Evolutionary conservation across 306 rosid genomes (phyloP), one percentile per base, ranked within the genome.

Genomic region (Vigna radiata): DNA sequence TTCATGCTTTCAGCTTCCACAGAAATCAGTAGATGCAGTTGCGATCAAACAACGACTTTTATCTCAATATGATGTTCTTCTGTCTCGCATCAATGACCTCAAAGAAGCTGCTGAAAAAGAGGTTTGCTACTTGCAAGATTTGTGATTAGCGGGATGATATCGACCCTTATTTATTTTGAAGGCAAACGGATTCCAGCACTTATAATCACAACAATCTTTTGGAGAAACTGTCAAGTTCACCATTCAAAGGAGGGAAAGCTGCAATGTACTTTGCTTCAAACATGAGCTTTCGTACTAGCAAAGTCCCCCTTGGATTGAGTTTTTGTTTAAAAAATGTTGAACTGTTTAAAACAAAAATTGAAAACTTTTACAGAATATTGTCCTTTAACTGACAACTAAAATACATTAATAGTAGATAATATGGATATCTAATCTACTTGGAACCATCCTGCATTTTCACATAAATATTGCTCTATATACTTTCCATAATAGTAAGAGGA

Each of bases 21-120:
- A 86, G 81, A 75, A 91, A 80, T 83, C 90, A 41, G 96, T 83
- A 55, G 97, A 95, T 62, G 81, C 82, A 67, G 82, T 79, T 86
- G 91, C 91, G 3, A 88, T 95, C 83, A 95, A 88, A 83, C 99
- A 95, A 81, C 92, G 82, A 49, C 97, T 95, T 85, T 78, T 95
- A 84, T 88, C 99, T 72, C 99, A 95, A 78, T 92, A 95, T 79
- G 96, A 95, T 79, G 68, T 88, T 83, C 92, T 95, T 61, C 97
- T 89, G 79, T 84, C 93, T 77, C 97, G 97, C 76, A 91, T 95
- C 79, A 90, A 79, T 85, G 91, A 84, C 84, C 91, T 95, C 21
- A 95, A 85, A 83, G 90, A 80, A 79, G 96, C 96, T 81, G 90
- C 97, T 70, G 96, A 95, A 65, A 95, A 89, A 85, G 99, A 90